These are phyloP conservation scores for Echeveria elegans DNA, from an alignment of 164 flowering plant genomes.

Conservation along the genomic window DNA sequence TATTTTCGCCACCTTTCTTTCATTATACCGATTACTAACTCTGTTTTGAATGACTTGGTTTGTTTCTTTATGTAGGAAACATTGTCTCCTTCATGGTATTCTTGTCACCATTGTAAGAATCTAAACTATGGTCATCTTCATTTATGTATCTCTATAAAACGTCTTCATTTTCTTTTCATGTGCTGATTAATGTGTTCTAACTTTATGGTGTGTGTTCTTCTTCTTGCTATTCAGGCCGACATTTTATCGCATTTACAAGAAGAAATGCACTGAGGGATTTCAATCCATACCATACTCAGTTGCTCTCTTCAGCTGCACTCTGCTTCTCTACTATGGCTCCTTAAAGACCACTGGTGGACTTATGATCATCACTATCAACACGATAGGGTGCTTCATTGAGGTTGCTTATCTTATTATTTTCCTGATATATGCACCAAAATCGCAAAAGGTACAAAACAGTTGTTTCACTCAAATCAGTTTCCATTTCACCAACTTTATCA, in stretches of 20 bases:
- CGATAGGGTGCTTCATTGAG: slow-evolving; percentile 41
- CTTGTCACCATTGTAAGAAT: slow-evolving; percentile 62
- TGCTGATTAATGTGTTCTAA: background rate
- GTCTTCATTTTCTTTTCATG: background rate
- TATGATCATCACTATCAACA: slow-evolving; percentile 53
- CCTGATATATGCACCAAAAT: slow-evolving; percentile 55
- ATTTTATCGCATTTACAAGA: slow-evolving; percentile 49
- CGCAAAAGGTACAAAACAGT: slow-evolving; percentile 27
- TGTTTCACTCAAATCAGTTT: no score
- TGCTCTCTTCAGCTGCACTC: slow-evolving; percentile 62
- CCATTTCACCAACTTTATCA: no score
- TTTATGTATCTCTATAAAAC: no score
- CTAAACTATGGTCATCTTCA: background rate
- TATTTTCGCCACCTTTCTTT: background rate
- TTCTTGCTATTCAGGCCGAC: slow-evolving; percentile 46
- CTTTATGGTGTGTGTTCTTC: background rate
- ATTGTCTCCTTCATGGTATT: slow-evolving; percentile 56
- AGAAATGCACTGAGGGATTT: slow-evolving; percentile 69
- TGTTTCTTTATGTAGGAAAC: slow-evolving; percentile 32
- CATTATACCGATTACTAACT: background rate
- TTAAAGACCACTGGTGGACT: slow-evolving; percentile 33
- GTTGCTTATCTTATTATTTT: slow-evolving; percentile 34
- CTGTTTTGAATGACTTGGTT: slow-evolving; percentile 1
- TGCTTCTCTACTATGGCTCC: slow-evolving; percentile 50
- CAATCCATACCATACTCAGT: slow-evolving; percentile 69